Evolutionary conservation across 1,139 yeast genomes (phyloP).

Genomic region (Geotrichum aggregatum): DNA sequence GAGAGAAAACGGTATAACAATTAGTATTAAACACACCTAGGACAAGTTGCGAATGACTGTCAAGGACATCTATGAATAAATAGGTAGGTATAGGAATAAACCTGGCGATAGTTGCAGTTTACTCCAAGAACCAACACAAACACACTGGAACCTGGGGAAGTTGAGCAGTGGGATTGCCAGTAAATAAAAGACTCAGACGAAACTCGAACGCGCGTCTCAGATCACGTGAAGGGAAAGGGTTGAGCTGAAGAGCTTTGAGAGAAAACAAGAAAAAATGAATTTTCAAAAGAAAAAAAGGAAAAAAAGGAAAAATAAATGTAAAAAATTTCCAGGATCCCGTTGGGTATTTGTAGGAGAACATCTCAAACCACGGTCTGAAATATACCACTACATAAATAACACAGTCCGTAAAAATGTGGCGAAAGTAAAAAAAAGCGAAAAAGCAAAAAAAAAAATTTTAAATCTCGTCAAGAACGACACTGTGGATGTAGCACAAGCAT

Average conservation of each 20-base stretch:
- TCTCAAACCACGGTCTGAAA: neutral
- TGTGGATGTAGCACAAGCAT: neutral
- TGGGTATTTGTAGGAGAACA: constrained; percentile 12
- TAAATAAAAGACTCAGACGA: neutral
- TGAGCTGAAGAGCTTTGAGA: neutral
- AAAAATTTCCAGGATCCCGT: constrained; percentile 9
- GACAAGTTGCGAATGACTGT: constrained; percentile 2
- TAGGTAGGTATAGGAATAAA: neutral
- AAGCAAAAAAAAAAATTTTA: neutral
- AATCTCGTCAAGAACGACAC: neutral
- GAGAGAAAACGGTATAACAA: neutral
- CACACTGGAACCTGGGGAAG: no score
- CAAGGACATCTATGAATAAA: constrained; percentile 9
- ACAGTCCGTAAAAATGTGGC: constrained; percentile 1
- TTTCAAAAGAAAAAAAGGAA: constrained; percentile 1
- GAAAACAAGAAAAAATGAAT: neutral
- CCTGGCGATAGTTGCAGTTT: neutral
- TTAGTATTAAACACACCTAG: constrained; percentile 4
- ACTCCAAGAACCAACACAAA: constrained; percentile 4
- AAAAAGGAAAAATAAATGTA: constrained; percentile 7
- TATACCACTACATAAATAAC: neutral
- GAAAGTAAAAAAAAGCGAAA: neutral
- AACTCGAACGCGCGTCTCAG: constrained; percentile 1
- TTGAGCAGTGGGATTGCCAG: neutral
- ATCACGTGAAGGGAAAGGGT: constrained; percentile 12